phyloP scores from a whole-genome alignment of 768 basidiomycete species.

The Mycena vulgaris region DNA sequence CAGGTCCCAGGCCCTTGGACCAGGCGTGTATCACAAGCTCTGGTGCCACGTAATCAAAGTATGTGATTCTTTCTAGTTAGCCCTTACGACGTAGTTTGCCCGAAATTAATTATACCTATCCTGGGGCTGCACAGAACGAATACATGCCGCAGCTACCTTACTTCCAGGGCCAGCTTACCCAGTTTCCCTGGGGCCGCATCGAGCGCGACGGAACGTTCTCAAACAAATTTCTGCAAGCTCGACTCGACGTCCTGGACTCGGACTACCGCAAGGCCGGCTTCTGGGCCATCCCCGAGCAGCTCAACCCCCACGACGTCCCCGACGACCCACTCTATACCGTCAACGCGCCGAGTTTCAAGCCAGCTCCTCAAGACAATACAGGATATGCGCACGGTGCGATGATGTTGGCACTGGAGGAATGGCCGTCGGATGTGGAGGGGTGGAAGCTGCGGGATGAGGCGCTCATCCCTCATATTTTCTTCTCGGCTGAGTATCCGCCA shows the following conservation, averaged over 20 bases:
- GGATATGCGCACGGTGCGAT: constrained; percentile 52
- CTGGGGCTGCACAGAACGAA: constrained; percentile 28
- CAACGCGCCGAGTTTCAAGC: constrained; percentile 8
- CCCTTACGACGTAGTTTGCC: neutral
- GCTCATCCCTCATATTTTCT: constrained; percentile 49
- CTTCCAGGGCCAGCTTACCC: constrained; percentile 50
- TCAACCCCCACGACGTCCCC: constrained; percentile 44
- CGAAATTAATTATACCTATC: too few species aligned
- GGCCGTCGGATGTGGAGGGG: constrained; percentile 47
- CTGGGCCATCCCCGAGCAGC: constrained; percentile 53
- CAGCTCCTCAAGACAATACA: constrained; percentile 11
- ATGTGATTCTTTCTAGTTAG: neutral
- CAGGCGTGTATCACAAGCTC: constrained; percentile 44
- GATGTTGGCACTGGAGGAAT: constrained; percentile 43
- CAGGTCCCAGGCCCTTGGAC: neutral
- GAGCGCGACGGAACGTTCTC: constrained; percentile 59
- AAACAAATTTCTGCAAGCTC: constrained; percentile 51
- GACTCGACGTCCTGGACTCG: constrained; percentile 52
- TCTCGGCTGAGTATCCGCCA: constrained; percentile 39
- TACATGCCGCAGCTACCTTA: constrained; percentile 55
- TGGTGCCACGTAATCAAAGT: constrained; percentile 53
- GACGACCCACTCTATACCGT: neutral
- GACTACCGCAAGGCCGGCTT: constrained; percentile 50
- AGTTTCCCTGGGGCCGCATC: constrained; percentile 60
- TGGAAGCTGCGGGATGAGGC: constrained; percentile 51